These are phyloP conservation scores for Pulveroboletus ravenelii DNA, from an alignment of 768 basidiomycete species.

Conservation along the genomic window DNA sequence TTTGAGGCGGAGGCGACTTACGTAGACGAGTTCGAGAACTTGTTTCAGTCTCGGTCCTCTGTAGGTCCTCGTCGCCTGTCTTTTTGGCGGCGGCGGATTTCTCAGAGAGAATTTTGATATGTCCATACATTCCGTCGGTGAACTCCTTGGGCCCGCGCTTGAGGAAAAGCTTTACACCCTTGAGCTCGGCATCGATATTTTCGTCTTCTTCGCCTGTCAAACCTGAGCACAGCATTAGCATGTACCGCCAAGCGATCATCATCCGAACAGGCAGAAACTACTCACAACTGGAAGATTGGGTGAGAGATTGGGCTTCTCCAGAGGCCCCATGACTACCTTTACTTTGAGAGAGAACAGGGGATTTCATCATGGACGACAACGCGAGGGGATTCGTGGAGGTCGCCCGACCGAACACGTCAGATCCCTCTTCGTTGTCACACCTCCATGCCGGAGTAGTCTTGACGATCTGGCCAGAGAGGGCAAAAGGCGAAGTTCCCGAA, in stretches of 20 bases:
- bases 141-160: conserved; percentile 43
- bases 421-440: conserved; percentile 3
- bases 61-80: neutral
- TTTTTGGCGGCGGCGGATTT: conserved; percentile 2
- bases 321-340: neutral
- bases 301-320: neutral
- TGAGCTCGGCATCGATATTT: conserved; percentile 49
- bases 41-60: conserved; percentile 5
- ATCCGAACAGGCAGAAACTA: neutral
- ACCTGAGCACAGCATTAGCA: conserved; percentile 13
- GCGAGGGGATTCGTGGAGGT: conserved; percentile 9
- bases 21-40: conserved; percentile 27
- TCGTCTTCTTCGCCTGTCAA: conserved; percentile 67
- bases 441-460: conserved; percentile 27
- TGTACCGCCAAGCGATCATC: neutral
- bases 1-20: conserved; percentile 26
- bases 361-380: conserved; percentile 10
- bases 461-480: conserved; percentile 10
- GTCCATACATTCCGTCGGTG: conserved; percentile 55
- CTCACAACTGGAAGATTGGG: conserved; percentile 19
- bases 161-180: conserved; percentile 52
- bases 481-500: conserved; percentile 23
- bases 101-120: conserved; percentile 53
- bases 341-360: neutral
- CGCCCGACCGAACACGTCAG: conserved; percentile 9